These are phyloP conservation scores for Rhizoclosmatium globosum DNA, from an alignment of 192 early-diverging fungal species.

Conservation along the genomic window DNA sequence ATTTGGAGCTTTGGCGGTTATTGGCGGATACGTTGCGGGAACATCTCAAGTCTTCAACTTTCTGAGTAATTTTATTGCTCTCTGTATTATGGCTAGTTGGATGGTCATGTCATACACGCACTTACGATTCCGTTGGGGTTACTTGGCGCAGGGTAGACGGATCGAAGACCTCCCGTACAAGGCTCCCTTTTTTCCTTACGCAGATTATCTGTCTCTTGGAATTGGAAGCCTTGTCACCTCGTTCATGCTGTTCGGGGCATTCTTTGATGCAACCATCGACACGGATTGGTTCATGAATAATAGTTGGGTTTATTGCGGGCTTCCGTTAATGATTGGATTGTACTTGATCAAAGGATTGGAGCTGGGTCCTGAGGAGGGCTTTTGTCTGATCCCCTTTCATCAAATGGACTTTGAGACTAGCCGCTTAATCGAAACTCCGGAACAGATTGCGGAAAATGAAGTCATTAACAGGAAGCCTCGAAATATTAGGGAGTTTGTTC, in stretches of 20 bases:
- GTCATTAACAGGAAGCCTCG: background rate
- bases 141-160: conserved; percentile 8
- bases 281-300: conserved; percentile 27
- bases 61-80: conserved; percentile 11
- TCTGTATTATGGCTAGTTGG: conserved; percentile 34
- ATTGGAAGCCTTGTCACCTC: conserved; percentile 27
- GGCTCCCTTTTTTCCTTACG: conserved; percentile 36
- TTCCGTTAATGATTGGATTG: conserved; percentile 10
- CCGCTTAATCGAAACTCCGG: conserved; percentile 6
- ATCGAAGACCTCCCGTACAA: conserved; percentile 29
- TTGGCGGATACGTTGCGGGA: conserved; percentile 42
- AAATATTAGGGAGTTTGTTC: background rate
- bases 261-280: conserved; percentile 9
- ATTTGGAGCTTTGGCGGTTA: conserved; percentile 67
- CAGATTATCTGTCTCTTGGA: conserved; percentile 15
- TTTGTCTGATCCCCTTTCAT: background rate
- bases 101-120: conserved; percentile 36
- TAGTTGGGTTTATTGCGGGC: conserved; percentile 18
- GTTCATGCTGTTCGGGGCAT: conserved; percentile 18
- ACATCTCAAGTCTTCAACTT: conserved; percentile 15
- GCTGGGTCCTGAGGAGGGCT: background rate
- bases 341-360: background rate
- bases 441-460: conserved; percentile 16
- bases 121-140: conserved; percentile 35
- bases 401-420: conserved; percentile 38